phyloP scores from a whole-genome alignment of 2,329 filamentous ascomycete genomes.

The Byssothecium circinans region DNA sequence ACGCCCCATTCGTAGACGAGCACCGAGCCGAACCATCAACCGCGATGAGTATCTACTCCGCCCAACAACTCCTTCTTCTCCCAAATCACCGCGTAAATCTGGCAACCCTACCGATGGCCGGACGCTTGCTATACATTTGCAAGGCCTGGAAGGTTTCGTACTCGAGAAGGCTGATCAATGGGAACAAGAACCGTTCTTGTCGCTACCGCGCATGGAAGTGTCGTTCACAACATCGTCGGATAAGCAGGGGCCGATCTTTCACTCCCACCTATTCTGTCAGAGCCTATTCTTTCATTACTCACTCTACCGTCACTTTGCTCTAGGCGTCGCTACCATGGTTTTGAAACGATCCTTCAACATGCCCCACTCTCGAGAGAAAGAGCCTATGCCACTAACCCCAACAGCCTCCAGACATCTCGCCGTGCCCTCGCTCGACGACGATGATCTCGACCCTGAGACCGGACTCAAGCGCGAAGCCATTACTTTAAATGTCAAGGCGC shows the following conservation, averaged over 20 bases:
- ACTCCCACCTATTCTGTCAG: constrained; percentile 79
- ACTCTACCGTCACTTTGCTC: constrained; percentile 86
- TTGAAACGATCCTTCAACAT: constrained; percentile 54
- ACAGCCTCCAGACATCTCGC: constrained; percentile 28
- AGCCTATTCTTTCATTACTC: constrained; percentile 86
- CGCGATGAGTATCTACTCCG: constrained; percentile 65
- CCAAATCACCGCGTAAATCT: constrained; percentile 53
- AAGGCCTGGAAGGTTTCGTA: constrained; percentile 85
- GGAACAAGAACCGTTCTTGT: constrained; percentile 83
- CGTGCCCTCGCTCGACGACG: constrained; percentile 36
- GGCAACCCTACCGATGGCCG: constrained; percentile 69
- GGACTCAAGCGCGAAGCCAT: constrained; percentile 63
- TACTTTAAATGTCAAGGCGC: constrained; percentile 78
- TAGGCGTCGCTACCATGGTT: constrained; percentile 78
- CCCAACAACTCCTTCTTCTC: constrained; percentile 53
- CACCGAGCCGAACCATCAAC: constrained; percentile 63
- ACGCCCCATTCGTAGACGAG: constrained; percentile 65
- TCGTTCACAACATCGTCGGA: constrained; percentile 84
- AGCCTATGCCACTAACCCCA: constrained; percentile 18
- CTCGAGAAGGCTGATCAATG: constrained; percentile 84
- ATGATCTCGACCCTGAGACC: constrained; percentile 27
- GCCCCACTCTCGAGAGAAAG: constrained; percentile 11
- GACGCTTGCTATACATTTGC: constrained; percentile 75
- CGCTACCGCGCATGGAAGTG: constrained; percentile 83
- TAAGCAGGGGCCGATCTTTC: constrained; percentile 81